Percentiles rank a stretch among this genome's conserved stretches.
Evolutionary conservation across 345 rosid species (phyloP).

Genomic region (Carallia pectinifolia): DNA sequence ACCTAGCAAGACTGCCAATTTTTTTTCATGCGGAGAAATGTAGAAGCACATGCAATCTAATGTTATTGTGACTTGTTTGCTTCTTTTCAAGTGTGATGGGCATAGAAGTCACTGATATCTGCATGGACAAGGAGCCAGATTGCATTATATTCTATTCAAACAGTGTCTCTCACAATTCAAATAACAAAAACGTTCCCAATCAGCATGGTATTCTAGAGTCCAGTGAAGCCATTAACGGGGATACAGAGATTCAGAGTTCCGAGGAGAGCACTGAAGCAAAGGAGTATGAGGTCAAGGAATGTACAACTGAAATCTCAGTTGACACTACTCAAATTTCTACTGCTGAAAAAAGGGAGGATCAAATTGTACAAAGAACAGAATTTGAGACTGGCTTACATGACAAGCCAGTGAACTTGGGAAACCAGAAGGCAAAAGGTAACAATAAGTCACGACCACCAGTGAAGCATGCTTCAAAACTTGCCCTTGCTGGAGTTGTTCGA

Average conservation of each 20-base stretch:
- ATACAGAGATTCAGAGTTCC: constrained; percentile 38
- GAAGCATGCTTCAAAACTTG: constrained; percentile 47
- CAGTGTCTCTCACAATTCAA: constrained; percentile 43
- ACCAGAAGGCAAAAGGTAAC: constrained; percentile 23
- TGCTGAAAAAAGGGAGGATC: constrained; percentile 28
- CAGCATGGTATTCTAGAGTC: constrained; percentile 41
- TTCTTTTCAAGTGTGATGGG: constrained; percentile 44
- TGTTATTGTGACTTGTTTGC: constrained; percentile 10
- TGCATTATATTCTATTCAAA: constrained; percentile 48
- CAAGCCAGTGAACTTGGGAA: constrained; percentile 31
- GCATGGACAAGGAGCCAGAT: constrained; percentile 84
- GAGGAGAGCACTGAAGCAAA: constrained; percentile 64
- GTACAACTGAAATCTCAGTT: constrained; percentile 53
- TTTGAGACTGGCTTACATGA: constrained; percentile 25
- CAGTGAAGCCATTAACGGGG: constrained; percentile 41
- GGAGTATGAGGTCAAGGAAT: constrained; percentile 81
- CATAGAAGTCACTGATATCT: constrained; percentile 54
- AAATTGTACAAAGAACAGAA: constrained; percentile 23
- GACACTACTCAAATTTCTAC: constrained; percentile 34
- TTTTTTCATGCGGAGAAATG: constrained; percentile 3
- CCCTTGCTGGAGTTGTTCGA: constrained; percentile 39
- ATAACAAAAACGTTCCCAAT: constrained; percentile 39
- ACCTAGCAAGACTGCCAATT: not conserved
- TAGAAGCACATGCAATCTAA: constrained; percentile 3
- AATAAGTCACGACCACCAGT: constrained; percentile 29